Percentiles rank a stretch among this genome's conserved stretches.
These are phyloP conservation scores for Euphorbia corollata DNA, from an alignment of 441 rosid genomes.

Conservation along the genomic window DNA sequence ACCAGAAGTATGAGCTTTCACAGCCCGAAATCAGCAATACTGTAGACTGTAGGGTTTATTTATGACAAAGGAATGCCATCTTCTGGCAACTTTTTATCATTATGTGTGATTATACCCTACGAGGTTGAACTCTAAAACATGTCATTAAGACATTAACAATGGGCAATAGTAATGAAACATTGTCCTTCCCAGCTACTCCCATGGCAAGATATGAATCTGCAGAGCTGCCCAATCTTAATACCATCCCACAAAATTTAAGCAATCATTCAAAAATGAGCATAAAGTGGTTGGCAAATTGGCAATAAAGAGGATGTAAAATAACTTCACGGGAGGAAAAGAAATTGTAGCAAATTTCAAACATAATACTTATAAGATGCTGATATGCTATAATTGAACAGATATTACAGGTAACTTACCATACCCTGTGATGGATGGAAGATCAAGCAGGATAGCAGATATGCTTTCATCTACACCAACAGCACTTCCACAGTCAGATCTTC, in stretches of 20 bases:
- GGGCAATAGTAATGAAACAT: no score
- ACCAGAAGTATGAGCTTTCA: background rate
- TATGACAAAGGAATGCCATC: no score
- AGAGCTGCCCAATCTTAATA: no score
- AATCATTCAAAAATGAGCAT: background rate
- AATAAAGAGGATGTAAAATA: background rate
- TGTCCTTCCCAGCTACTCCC: background rate
- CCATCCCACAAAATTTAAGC: background rate
- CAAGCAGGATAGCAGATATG: conserved; percentile 74
- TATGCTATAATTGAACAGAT: background rate
- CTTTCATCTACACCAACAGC: conserved; percentile 57
- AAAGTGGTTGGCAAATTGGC: background rate
- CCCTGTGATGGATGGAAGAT: conserved; percentile 93
- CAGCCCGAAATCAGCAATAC: no score
- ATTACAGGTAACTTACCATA: conserved; percentile 47
- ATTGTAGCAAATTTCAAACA: background rate
- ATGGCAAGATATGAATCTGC: background rate
- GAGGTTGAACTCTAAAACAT: background rate
- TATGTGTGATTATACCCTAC: background rate
- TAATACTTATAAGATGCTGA: background rate
- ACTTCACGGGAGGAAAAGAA: background rate
- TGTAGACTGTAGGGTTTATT: no score
- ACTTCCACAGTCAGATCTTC: conserved; percentile 74
- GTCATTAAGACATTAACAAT: background rate
- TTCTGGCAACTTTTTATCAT: no score